Base-by-base conservation (phyloP, 2,329 filamentous ascomycete species). In the Penicillium nordicum region DNA sequence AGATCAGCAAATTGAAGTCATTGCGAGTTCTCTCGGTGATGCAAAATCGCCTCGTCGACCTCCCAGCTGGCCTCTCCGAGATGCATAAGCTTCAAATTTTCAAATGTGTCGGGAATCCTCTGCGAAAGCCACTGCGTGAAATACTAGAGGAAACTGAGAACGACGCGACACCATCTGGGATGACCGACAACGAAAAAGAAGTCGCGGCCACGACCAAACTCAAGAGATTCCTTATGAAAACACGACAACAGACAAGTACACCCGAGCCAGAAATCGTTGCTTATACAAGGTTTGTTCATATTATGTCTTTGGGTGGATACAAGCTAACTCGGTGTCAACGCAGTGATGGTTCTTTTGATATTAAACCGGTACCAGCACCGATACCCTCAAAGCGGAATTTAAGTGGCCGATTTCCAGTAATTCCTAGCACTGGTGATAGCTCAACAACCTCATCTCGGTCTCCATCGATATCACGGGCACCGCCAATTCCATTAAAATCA, bases 11-110 rank as follows among this genome's bases (percentile, higher is more conserved):
- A 68, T 80, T 97, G 67, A 87, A 87, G 5, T 96, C 90, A 1
- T 79, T 97, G 61, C 95, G 96, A 69, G 92, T 97, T 16, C 80
- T 97, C 53, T 92, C 92, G 2, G 83, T 97, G 36, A 88, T 90
- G 64, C 90, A 89, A 69, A 97, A 97, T 72, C 85, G 88, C 57
- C 90, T 97, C 65, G 87, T 90, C 61, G 88, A 92, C 64, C 78
- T 97, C 18, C 93, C 93, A 1, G 77, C 89, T 7, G 92, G 90
- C 62, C 77, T 97, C 23, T 91, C 90, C 53, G 92, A 96, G 62
- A 96, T 97, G 89, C 87, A 83, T 55, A 94, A 91, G 53, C 78
- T 97, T 57, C 90, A 93, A 70, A 89, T 95, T 63, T 80, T 97
- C 55, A 96, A 96, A 73, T 84, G 97, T 36, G 89, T 93, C 56